Conservation (phyloP, 1,284 basidiomycete species). For the Fomitopsis palustris region DNA sequence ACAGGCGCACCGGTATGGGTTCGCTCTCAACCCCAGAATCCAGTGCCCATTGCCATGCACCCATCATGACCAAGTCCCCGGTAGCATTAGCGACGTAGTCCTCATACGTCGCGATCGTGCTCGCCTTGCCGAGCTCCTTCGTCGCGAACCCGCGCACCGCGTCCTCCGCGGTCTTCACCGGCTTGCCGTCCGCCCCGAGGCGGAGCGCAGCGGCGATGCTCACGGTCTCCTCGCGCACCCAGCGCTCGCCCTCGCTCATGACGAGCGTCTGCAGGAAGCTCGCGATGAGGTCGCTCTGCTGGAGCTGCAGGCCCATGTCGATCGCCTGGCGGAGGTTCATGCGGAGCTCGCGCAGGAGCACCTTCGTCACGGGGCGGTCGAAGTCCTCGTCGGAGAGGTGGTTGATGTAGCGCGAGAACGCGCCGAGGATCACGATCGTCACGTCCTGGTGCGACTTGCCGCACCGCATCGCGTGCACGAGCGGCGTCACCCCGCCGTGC, state of each 20-base stretch:
- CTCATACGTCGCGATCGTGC: conserved; percentile 72
- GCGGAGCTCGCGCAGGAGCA: conserved; percentile 68
- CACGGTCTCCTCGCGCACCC: conserved; percentile 62
- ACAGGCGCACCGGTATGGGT: conserved; percentile 53
- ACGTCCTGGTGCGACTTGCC: conserved; percentile 72
- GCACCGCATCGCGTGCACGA: conserved; percentile 79
- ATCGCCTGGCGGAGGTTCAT: conserved; percentile 80
- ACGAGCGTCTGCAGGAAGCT: conserved; percentile 81
- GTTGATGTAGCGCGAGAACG: conserved; percentile 80
- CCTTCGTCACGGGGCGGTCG: conserved; percentile 56
- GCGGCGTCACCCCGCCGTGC: conserved; percentile 70
- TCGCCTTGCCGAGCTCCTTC: conserved; percentile 70
- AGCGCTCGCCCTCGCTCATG: conserved; percentile 84
- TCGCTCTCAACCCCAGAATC: conserved; percentile 47
- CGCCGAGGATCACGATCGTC: conserved; percentile 71
- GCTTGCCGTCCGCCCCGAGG: conserved; percentile 58
- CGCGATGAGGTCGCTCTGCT: conserved; percentile 75
- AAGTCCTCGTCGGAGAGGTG: conserved; percentile 71
- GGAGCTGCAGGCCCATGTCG: conserved; percentile 72
- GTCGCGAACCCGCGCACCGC: conserved; percentile 76
- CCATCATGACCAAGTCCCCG: conserved; percentile 69
- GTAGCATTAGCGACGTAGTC: conserved; percentile 84
- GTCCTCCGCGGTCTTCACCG: conserved; percentile 61
- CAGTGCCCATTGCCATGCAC: conserved; percentile 62
- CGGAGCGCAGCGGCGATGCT: conserved; percentile 60